Conservation (phyloP, 179 eudicot species). For the Beta macrorhiza region DNA sequence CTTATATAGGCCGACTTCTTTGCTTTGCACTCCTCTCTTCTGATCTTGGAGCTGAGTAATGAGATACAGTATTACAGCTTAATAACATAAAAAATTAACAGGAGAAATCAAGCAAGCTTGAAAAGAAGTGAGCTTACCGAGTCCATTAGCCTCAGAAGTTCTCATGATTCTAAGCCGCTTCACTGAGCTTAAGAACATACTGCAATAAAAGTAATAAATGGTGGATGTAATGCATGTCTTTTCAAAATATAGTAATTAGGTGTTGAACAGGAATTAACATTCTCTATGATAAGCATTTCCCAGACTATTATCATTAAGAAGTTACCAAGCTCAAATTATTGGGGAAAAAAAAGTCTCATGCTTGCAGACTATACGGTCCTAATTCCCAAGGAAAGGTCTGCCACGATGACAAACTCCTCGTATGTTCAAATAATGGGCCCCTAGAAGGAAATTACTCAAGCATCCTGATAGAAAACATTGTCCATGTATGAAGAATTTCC, state of each 20-base stretch:
- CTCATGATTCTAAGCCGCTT: slow-evolving; percentile 87
- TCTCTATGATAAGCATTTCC: not conserved
- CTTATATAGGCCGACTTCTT: slow-evolving; percentile 45
- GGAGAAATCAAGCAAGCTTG: not conserved
- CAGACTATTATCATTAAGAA: not conserved
- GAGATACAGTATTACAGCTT: not conserved
- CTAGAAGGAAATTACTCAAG: not conserved
- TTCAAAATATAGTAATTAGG: not conserved
- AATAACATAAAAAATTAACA: no score
- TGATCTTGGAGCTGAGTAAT: slow-evolving; percentile 53
- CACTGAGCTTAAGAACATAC: slow-evolving; percentile 70
- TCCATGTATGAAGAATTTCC: not conserved
- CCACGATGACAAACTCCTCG: not conserved
- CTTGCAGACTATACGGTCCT: no score
- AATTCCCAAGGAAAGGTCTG: not conserved
- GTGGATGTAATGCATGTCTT: not conserved
- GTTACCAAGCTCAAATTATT: not conserved
- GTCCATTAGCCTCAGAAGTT: slow-evolving; percentile 82
- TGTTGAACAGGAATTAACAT: not conserved
- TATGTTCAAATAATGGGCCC: not conserved
- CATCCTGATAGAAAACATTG: not conserved
- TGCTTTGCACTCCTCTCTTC: slow-evolving; percentile 48
- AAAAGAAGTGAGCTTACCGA: slow-evolving; percentile 40
- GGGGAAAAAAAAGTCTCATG: no score
- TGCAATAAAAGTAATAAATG: slow-evolving; percentile 26